phyloP scores from a whole-genome alignment of 768 basidiomycete genomes.

The Rhodotorula babjevae region DNA sequence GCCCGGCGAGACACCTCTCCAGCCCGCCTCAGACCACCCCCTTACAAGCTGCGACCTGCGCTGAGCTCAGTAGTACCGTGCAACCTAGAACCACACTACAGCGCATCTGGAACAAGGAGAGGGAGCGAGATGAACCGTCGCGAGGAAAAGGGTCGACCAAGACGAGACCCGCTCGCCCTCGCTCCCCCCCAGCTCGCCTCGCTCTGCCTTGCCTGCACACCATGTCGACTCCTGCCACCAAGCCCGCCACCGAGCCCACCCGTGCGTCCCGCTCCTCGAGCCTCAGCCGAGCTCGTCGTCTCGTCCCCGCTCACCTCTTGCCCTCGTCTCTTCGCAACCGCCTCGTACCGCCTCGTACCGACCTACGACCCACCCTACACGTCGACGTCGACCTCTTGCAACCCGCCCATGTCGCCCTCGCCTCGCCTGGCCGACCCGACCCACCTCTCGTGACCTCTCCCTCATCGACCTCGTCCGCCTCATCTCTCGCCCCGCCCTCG shows the following conservation, averaged over 20 bases:
- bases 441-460: not conserved
- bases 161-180: not conserved
- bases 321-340: not conserved
- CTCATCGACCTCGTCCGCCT: not conserved
- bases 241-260: slow-evolving; percentile 2
- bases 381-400: not conserved
- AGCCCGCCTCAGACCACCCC: too few species aligned
- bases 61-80: too few species aligned
- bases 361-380: too few species aligned
- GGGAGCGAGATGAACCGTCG: too few species aligned
- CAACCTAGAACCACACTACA: too few species aligned
- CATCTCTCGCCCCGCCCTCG: not conserved
- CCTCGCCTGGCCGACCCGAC: not conserved
- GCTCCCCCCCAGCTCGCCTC: not conserved
- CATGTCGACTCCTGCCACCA: slow-evolving; percentile 12
- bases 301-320: not conserved
- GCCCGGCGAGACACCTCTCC: too few species aligned
- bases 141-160: not conserved
- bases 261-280: slow-evolving; percentile 1
- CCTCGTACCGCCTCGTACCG: not conserved
- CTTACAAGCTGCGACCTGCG: too few species aligned
- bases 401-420: not conserved
- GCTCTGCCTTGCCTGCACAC: not conserved
- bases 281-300: not conserved
- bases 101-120: too few species aligned